Evolutionary conservation across 768 basidiomycete genomes (phyloP).

Genomic region (Clitopilus passeckerianus): DNA sequence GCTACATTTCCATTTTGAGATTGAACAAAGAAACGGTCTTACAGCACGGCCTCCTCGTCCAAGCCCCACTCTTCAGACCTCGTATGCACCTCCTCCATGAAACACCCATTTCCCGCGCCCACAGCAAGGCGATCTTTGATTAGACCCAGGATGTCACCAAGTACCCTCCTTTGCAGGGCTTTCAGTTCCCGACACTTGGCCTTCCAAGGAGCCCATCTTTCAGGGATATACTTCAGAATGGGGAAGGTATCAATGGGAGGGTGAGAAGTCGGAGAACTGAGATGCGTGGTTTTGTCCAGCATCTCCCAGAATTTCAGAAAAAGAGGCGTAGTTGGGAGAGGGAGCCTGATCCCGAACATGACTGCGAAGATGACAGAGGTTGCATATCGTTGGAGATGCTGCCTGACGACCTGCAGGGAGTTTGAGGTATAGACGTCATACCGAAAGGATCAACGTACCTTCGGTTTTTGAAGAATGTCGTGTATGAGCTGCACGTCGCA

Average conservation of each 20-base stretch:
- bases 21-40: not conserved
- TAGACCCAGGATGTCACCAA: conserved; percentile 1
- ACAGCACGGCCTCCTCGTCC: not conserved
- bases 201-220: conserved; percentile 14
- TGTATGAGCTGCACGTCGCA: not conserved
- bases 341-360: not conserved
- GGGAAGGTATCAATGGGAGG: conserved; percentile 2
- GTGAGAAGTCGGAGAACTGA: not conserved
- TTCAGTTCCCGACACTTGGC: not conserved
- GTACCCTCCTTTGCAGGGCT: conserved; percentile 2
- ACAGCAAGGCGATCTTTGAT: conserved; percentile 4
- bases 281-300: not conserved
- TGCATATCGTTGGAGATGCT: not conserved
- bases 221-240: conserved; percentile 10
- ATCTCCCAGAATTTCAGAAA: not conserved
- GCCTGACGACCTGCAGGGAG: not conserved
- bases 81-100: conserved; percentile 16
- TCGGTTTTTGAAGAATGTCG: not conserved
- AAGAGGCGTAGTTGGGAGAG: not conserved
- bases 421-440: not conserved
- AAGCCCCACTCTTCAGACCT: conserved; percentile 6
- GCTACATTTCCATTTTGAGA: no score
- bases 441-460: not conserved
- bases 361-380: not conserved
- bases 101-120: conserved; percentile 15